These are phyloP conservation scores for Naganishia kalamii DNA, from an alignment of 768 basidiomycete genomes.

Conservation along the genomic window DNA sequence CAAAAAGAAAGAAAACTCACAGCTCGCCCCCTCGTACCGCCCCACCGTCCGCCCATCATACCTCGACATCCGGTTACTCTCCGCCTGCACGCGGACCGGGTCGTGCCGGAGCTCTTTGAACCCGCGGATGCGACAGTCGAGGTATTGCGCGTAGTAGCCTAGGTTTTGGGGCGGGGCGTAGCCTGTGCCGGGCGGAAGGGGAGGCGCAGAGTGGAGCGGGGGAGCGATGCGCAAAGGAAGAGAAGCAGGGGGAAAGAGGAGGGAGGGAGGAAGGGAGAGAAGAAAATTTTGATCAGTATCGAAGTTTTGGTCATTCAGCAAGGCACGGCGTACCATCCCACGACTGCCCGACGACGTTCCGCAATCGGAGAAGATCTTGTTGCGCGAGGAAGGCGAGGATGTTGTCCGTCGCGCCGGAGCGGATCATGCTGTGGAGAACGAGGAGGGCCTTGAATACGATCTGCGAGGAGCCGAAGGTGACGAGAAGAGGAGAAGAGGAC, in stretches of 20 bases:
- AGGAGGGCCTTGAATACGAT: conserved; percentile 97
- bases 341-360: conserved; percentile 69
- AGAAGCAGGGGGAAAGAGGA: too few relatives aligned
- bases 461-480: too few relatives aligned
- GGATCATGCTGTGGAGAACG: conserved; percentile 91
- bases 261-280: too few relatives aligned
- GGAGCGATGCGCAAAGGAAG: neutral
- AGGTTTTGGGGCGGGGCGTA: conserved; percentile 80
- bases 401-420: conserved; percentile 92
- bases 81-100: conserved; percentile 84
- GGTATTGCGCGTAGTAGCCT: conserved; percentile 76
- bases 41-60: too few relatives aligned
- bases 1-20: conserved; percentile 17
- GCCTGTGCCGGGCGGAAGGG: conserved; percentile 51
- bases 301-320: too few relatives aligned
- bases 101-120: conserved; percentile 91
- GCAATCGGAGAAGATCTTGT: conserved; percentile 66
- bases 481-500: too few relatives aligned
- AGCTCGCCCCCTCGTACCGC: conserved; percentile 24
- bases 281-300: too few relatives aligned
- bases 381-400: conserved; percentile 75
- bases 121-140: conserved; percentile 78
- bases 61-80: conserved; percentile 75
- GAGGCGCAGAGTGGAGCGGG: neutral
- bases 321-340: conserved; percentile 74